Evolutionary conservation across 2,329 filamentous ascomycete species (phyloP), one percentile per base, ranked within the genome.

Genomic region (Colletotrichum sp.): DNA sequence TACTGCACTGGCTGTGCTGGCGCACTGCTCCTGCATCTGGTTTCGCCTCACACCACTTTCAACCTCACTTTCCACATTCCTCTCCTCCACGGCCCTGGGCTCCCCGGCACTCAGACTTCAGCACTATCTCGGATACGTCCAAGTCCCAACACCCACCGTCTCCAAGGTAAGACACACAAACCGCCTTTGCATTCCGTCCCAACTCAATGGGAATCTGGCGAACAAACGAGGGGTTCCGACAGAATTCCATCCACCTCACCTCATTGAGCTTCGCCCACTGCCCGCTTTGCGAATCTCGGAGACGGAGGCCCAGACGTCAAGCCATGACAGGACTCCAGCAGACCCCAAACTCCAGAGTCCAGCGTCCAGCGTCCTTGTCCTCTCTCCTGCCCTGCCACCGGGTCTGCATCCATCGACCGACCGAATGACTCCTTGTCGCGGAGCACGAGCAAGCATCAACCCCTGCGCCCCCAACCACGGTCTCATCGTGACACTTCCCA

Each of bases 111-210:
- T 64, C 72, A 27, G 68, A 71, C 67, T 74, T 32, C 72, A 60
- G 59, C 44, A 59, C 72, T 48, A 65, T 71, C 44, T 64, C 68
- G 55, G 48, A 72, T 63, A 55, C 63, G 55, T 57, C 69, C 68
- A 70, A 70, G 68, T 63, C 55, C 60, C 68, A 71, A 75, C 60
- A 75, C 61, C 61, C 32, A 25, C 25, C 61, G 57, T 44, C 16
- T 28, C 28, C 52, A 52, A 52, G 44, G n/a, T n/a, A 52, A 52
- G n/a, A 67, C 68, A 67, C 13, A 59, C 55, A 28, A 59, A 68
- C 63, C 72, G 59, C 72, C 68, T 72, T 69, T 55, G 61, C 69
- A 72, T 75, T 72, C 61, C 55, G 39, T 63, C 36, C 55, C 60
- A 36, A 48, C 22, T 66, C 68, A 52, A 63, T 60, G 68, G 72